Conservation (phyloP, 2,329 filamentous ascomycete genomes). For the Colletotrichum salicis region DNA sequence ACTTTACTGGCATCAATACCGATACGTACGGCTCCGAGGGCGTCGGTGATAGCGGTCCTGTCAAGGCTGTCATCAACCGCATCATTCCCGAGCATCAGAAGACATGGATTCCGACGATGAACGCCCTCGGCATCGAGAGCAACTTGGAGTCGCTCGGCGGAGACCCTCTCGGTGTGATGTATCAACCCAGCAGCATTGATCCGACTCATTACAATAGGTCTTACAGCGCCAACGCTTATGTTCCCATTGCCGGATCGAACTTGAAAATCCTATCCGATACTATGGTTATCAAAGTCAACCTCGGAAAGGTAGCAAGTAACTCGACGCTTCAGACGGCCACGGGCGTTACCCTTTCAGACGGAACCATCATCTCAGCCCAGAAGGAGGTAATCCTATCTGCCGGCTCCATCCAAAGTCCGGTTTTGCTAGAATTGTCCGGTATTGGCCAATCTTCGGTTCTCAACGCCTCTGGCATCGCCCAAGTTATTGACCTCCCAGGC, state of each 20-base stretch:
- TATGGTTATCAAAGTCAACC: conserved; percentile 50
- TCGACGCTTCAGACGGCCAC: conserved; percentile 28
- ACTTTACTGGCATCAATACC: conserved; percentile 40
- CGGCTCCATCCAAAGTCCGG: conserved; percentile 65
- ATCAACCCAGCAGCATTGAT: conserved; percentile 60
- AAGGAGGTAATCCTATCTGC: conserved; percentile 48
- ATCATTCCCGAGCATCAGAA: conserved; percentile 54
- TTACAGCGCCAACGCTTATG: conserved; percentile 57
- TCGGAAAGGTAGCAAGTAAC: conserved; percentile 39
- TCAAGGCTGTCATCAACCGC: conserved; percentile 50
- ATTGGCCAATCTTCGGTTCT: conserved; percentile 63
- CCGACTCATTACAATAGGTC: conserved; percentile 58
- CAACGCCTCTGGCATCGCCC: conserved; percentile 54
- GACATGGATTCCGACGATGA: conserved; percentile 57
- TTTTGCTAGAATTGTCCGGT: conserved; percentile 67
- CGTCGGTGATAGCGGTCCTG: conserved; percentile 39
- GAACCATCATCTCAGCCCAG: conserved; percentile 40
- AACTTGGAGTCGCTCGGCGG: conserved; percentile 60
- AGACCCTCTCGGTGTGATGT: conserved; percentile 60
- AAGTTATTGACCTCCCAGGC: conserved; percentile 64
- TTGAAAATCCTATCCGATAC: conserved; percentile 51
- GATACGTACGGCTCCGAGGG: conserved; percentile 35
- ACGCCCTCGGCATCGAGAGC: conserved; percentile 52
- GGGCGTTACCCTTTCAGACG: conserved; percentile 40
- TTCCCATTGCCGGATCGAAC: conserved; percentile 53